Evolutionary conservation across 1,284 basidiomycete genomes (phyloP).

Genomic region (Pseudozyma hubeiensis): DNA sequence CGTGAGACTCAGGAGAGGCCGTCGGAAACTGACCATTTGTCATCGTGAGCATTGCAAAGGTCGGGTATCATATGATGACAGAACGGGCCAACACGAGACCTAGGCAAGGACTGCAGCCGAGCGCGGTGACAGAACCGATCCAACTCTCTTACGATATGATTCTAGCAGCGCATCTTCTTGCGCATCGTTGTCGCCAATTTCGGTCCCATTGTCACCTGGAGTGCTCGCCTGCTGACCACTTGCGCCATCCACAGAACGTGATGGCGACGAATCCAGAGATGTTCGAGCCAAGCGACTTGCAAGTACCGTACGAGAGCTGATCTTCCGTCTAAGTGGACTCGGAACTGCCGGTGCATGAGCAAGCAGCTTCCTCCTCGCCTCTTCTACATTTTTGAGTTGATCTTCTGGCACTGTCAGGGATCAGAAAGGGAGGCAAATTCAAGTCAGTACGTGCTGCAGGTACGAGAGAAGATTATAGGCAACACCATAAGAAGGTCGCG

Average conservation of each 20-base stretch:
- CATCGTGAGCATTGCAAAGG: neutral
- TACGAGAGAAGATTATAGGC: conserved; percentile 37
- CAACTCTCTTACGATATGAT: conserved; percentile 14
- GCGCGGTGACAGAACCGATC: conserved; percentile 5
- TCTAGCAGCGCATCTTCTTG: neutral
- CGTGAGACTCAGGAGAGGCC: neutral
- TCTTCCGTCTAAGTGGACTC: conserved; percentile 34
- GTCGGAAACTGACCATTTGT: too few species aligned
- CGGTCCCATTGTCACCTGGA: neutral
- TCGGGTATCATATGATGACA: neutral
- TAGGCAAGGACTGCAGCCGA: conserved; percentile 11
- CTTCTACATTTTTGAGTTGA: conserved; percentile 17
- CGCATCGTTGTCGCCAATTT: neutral
- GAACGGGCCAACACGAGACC: neutral
- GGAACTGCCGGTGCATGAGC: conserved; percentile 44
- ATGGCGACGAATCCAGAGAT: conserved; percentile 5
- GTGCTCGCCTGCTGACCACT: neutral
- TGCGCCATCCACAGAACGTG: neutral
- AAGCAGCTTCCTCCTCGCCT: conserved; percentile 25
- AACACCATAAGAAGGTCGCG: neutral
- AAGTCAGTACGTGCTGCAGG: neutral
- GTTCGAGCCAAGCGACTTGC: conserved; percentile 21
- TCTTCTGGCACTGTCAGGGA: conserved; percentile 22
- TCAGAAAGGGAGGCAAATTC: neutral
- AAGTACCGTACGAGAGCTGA: conserved; percentile 18